phyloP scores from a whole-genome alignment of 257 asterid genomes.

The Solanum pimpinellifolium region DNA sequence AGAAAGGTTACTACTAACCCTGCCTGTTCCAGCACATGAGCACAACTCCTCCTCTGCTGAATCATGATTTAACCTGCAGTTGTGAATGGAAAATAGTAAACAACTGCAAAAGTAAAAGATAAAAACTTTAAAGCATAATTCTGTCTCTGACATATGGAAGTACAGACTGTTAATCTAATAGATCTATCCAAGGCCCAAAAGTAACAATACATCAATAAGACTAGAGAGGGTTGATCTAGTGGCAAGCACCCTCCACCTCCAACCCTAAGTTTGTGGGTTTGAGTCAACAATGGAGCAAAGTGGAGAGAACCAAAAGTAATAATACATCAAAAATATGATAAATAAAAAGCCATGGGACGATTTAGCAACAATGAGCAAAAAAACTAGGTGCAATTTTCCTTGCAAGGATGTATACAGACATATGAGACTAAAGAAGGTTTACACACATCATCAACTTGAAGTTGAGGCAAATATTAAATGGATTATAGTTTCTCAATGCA shows the following conservation, averaged over 20 bases:
- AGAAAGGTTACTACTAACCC: constrained; percentile 11
- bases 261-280: neutral
- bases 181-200: neutral
- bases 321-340: neutral
- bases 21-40: constrained; percentile 26
- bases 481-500: neutral
- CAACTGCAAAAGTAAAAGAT: neutral
- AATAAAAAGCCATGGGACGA: neutral
- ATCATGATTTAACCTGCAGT: constrained; percentile 37
- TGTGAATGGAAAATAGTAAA: neutral
- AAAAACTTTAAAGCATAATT: neutral
- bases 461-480: neutral
- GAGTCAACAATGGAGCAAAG: neutral
- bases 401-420: neutral
- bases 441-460: neutral
- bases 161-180: neutral
- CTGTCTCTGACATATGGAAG: neutral
- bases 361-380: neutral
- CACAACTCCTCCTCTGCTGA: constrained; percentile 56
- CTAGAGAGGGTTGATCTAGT: neutral
- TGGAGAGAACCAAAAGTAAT: neutral
- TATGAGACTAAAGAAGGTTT: neutral
- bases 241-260: neutral
- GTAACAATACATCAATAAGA: neutral
- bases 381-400: neutral